These are phyloP conservation scores for Iodosphaeria phyllophila DNA, from an alignment of 2,329 filamentous ascomycete genomes.

Conservation along the genomic window DNA sequence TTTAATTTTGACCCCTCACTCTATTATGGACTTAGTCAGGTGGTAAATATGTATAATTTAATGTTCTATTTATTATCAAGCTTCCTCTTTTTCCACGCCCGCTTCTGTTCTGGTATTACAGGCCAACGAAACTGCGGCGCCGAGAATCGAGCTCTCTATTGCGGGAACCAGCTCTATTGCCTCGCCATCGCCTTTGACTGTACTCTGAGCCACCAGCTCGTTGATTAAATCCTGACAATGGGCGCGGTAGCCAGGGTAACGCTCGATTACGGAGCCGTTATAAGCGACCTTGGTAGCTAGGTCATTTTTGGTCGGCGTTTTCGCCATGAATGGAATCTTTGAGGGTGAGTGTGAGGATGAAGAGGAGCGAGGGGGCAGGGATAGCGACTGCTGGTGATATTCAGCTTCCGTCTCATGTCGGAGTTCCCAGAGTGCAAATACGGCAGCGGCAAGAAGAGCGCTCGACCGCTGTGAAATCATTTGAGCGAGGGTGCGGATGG, in stretches of 20 bases:
- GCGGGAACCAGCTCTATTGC: constrained; percentile 47
- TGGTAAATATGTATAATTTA: no score
- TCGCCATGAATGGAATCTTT: constrained; percentile 13
- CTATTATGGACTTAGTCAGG: no score
- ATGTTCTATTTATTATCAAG: background rate
- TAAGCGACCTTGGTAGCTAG: constrained; percentile 46
- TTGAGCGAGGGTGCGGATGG: constrained; percentile 31
- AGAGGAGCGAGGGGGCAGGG: constrained; percentile 1
- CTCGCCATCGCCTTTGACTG: constrained; percentile 15
- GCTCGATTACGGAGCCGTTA: constrained; percentile 64
- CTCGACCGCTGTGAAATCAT: constrained; percentile 38
- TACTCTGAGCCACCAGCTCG: constrained; percentile 27
- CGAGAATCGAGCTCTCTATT: constrained; percentile 55
- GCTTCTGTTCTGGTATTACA: no score
- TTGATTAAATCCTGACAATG: constrained; percentile 46
- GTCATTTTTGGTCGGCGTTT: constrained; percentile 29
- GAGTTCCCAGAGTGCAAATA: constrained; percentile 40
- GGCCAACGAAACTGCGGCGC: constrained; percentile 53
- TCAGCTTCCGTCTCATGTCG: constrained; percentile 26
- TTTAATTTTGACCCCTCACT: no score
- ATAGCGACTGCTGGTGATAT: constrained; percentile 9
- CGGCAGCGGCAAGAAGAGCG: constrained; percentile 36
- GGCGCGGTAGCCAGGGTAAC: constrained; percentile 49
- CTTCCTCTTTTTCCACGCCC: constrained; percentile 3
- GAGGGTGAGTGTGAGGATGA: constrained; percentile 11